Evolutionary conservation across 306 rosid species (phyloP), one percentile per base, ranked within the genome.

Genomic region (Sphenostylis stenocarpa): DNA sequence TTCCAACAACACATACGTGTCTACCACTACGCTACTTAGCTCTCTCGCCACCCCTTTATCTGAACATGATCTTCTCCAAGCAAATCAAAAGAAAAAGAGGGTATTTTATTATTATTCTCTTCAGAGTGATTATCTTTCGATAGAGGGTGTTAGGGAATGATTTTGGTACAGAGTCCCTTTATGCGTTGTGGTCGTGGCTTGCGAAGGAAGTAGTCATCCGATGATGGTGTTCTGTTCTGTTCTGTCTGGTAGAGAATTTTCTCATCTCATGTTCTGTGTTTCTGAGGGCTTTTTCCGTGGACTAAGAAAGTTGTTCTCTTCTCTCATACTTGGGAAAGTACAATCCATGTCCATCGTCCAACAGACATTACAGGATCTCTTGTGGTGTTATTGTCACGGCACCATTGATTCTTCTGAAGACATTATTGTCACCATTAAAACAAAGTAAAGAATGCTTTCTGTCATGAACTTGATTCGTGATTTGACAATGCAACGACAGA

Each of bases 401-500:
- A 47, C 72, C 66, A 43, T 36, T 67, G 36, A 24, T 65, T 64
- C 76, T 33, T 23, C 39, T n/a, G 34, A 43, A 70, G 20, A 33
- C 47, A 62, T 21, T 63, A 53, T 63, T 55, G 39, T 44, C 55
- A 23, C 68, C 62, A 43, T 77, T 53, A 67, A 57, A 75, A 13
- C 23, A 15, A 45, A 62, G 13, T 34, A 38, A 52, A 49, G 5
- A 49, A 41, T 56, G 47, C 79, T 19, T 72, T 47, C 70, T 57
- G 48, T 26, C 57, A 29, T 49, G 16, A 67, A 81, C 58, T 75
- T 68, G 33, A 45, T 67, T 67, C 52, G 12, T 70, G 67, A 39
- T 36, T 83, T 73, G 62, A 48, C 78, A 73, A 77, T 57, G 83
- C 53, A 28, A 47, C 48, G 33, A 29, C 72, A 64, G 66, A 48